A percentile compares a stretch with the other conserved stretches of the same genome.
These are phyloP conservation scores for Aspergillus taichungensis DNA, from an alignment of 495 filamentous ascomycete genomes.

Conservation along the genomic window DNA sequence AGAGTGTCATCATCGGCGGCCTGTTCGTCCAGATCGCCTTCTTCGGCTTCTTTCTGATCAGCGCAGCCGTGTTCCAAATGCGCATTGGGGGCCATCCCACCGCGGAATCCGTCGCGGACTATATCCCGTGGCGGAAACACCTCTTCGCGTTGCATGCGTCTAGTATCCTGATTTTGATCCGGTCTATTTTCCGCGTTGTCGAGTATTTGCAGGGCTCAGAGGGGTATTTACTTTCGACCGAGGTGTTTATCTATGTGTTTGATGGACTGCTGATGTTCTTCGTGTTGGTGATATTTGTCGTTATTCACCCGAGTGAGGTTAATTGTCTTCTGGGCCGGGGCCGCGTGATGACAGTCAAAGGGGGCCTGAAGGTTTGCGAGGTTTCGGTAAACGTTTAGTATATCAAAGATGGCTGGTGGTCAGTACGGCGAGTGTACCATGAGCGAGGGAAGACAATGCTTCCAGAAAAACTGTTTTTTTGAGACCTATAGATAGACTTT, in stretches of 20 bases:
- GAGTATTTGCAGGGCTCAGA: slow-evolving; percentile 52
- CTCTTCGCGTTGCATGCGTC: slow-evolving; percentile 43
- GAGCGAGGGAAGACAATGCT: too few species aligned
- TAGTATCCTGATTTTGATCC: slow-evolving; percentile 48
- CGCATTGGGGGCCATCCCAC: slow-evolving; percentile 18
- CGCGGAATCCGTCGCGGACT: slow-evolving; percentile 4
- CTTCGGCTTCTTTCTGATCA: slow-evolving; percentile 45
- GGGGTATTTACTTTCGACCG: slow-evolving; percentile 44
- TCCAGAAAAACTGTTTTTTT: too few species aligned
- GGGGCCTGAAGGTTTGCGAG: slow-evolving; percentile 12
- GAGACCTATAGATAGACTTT: too few species aligned
- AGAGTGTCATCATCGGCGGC: slow-evolving; percentile 36
- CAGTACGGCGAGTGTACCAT: too few species aligned
- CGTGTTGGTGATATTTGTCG: slow-evolving; percentile 43
- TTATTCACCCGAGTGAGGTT: slow-evolving; percentile 22
- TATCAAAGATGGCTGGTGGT: background rate
- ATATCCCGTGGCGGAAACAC: slow-evolving; percentile 42
- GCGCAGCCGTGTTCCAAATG: slow-evolving; percentile 32
- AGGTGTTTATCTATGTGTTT: slow-evolving; percentile 55
- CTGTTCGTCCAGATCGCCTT: slow-evolving; percentile 42
- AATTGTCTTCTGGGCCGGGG: slow-evolving; percentile 16
- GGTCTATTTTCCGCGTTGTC: slow-evolving; percentile 52
- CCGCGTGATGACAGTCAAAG: slow-evolving; percentile 10
- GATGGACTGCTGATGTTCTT: slow-evolving; percentile 49
- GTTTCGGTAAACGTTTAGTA: slow-evolving; percentile 2